Conservation (phyloP, 768 basidiomycete genomes). For the Rhodotorula toruloides region DNA sequence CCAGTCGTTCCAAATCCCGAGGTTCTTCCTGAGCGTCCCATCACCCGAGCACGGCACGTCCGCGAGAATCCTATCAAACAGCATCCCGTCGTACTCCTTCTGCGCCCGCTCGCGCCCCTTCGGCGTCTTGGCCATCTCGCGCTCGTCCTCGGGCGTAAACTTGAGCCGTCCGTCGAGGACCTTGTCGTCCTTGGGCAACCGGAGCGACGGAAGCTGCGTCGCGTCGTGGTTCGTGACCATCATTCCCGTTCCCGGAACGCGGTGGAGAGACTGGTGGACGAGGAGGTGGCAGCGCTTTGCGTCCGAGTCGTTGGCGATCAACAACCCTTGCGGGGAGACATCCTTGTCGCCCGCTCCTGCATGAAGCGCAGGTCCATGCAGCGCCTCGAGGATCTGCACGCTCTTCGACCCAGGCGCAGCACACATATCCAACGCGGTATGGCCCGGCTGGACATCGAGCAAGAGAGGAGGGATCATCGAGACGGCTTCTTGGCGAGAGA, state of each 20-base stretch:
- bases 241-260: constrained; percentile 82
- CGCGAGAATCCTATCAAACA: constrained; percentile 89
- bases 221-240: constrained; percentile 97
- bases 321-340: constrained; percentile 78
- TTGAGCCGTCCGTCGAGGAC: not conserved
- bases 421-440: constrained; percentile 90
- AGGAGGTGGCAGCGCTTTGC: constrained; percentile 90
- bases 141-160: constrained; percentile 28
- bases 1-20: constrained; percentile 93
- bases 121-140: not conserved
- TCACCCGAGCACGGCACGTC: constrained; percentile 98
- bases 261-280: constrained; percentile 84
- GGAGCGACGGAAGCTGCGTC: constrained; percentile 62
- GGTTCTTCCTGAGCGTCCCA: constrained; percentile 89
- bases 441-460: constrained; percentile 88
- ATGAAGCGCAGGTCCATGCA: too few relatives aligned
- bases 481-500: constrained; percentile 93
- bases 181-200: constrained; percentile 12
- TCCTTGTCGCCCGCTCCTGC: too few relatives aligned
- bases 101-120: constrained; percentile 42
- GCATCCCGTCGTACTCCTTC: constrained; percentile 54
- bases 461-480: constrained; percentile 98
- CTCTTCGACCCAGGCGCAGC: constrained; percentile 99
- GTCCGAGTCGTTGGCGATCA: constrained; percentile 94
- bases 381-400: constrained; percentile 88